phyloP scores from a whole-genome alignment of 75 land plant genomes.

The Cupressus sempervirens region DNA sequence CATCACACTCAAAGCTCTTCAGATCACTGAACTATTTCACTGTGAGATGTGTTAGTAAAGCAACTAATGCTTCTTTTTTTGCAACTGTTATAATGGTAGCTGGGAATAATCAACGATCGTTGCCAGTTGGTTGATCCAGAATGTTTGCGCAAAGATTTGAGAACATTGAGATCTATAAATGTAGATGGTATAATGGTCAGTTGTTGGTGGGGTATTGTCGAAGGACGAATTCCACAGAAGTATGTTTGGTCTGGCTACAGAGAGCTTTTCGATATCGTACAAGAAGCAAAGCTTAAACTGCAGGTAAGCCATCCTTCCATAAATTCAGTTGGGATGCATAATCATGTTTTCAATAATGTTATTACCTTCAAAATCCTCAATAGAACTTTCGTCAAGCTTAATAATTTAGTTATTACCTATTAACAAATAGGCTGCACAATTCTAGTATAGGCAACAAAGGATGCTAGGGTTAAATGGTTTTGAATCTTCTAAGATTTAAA shows the following conservation, averaged over 20 bases:
- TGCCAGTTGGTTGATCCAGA: conserved; percentile 68
- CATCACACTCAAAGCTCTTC: conserved; percentile 3
- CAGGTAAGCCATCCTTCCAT: conserved; percentile 49
- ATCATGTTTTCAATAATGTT: neutral
- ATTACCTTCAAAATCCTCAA: neutral
- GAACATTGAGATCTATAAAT: conserved; percentile 51
- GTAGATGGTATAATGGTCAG: conserved; percentile 79
- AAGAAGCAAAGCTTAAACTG: conserved; percentile 56
- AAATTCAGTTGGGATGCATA: conserved; percentile 6
- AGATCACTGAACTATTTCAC: neutral
- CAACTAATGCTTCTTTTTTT: neutral
- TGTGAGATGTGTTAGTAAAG: neutral
- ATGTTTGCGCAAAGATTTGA: conserved; percentile 49
- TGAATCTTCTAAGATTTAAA: neutral
- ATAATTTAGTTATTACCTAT: neutral
- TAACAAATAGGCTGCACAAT: neutral
- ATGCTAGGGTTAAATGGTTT: neutral
- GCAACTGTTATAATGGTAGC: conserved; percentile 27
- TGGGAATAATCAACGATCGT: conserved; percentile 48
- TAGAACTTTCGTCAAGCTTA: neutral
- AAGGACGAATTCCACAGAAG: conserved; percentile 62
- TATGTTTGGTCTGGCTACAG: conserved; percentile 80
- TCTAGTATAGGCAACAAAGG: neutral
- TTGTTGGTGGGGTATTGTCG: conserved; percentile 94
- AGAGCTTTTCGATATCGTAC: conserved; percentile 56